Evolutionary conservation across 169 alveolate genomes (phyloP), one percentile per base, ranked within the genome.

Genomic region (Plasmodium adleri): DNA sequence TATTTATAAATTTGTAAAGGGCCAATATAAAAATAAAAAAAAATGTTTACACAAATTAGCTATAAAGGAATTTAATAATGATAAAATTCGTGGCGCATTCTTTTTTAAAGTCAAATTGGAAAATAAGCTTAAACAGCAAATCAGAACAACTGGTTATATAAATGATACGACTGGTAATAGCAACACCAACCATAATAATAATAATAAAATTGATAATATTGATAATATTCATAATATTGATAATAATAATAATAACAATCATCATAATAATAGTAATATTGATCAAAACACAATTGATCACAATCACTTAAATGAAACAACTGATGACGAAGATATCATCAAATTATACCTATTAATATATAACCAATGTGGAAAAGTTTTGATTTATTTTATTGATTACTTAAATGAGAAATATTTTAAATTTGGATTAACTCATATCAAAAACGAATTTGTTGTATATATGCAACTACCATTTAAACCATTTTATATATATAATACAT

Each of bases 1-100:
- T n/a, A 47, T 86, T 20, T 60, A 70, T 54, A 86, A 86, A 86
- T 60, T 71, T 26, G 86, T 86, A n/a, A 86, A 86, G 56, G 88
- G 88, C 10, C 49, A 50, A 62, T 28, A 22, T 39, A 86, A 86
- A 52, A 71, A 60, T 72, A 86, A 86, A 43, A 59, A 86, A 64
- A 70, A 86, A 39, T 71, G 86, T 66, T 10, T 68, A 8, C 32
- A 54, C 5, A 86, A 86, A 66, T 66, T 86, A 12, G n/a, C 52
- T 22, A 43, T 86, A 71, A 58, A 64, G 24, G 50, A 71, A 74
- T 50, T 86, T 47, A 45, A 62, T 59, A 50, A 66, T 45, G 86
- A 70, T 20, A 47, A 13, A 7, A 72, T 86, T 59, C 59, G 59
- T 10, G 87, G 92, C 8, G 87, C 28, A 1, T 86, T 86, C 39